Base-by-base conservation (phyloP, 352 stramenopile genomes). In the Globisporangium nodosum region DNA sequence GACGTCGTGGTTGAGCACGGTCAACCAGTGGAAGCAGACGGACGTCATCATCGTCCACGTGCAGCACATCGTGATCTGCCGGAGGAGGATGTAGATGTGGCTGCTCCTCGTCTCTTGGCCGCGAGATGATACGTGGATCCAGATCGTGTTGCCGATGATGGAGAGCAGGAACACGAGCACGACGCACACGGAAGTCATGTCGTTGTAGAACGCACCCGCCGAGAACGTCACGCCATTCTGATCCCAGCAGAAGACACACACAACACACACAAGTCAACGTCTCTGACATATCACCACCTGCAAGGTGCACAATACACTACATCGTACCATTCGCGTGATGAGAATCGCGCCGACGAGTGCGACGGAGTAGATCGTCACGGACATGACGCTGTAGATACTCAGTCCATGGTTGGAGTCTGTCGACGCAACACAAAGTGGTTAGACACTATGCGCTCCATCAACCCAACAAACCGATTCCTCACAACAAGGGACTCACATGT, bases 351-450 rank as follows among this genome's bases (percentile, higher is more conserved):
- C 84, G 46, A 84, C 84, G 31, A 93, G 70, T 42, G 74, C 79
- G 27, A 93, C 78, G 24, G 84, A 70, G 54, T 87, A 93, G 48
- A 93, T 88, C 39, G 80, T 90, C 51, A 93, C 78, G 0, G 84
- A 93, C 79, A 93, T 90, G 40, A 93, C 84, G 51, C 81, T 91
- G 67, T 91, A 93, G n/a, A 91, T 79, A 67, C 84, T 93, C 30
- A 93, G 42, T 4, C 74, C 83, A 45, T 83, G 81, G 52, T 83
- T 83, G 1, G 71, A 81, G 43, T 78, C 76, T 87, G 47, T 37
- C 15, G 20, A 55, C 49, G 54, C 45, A 50, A 6, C 55, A 3
- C 51, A 27, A 53, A 40, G 24, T 11, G 9, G 49, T 71, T 69
- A 43, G 59, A 50, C 3, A 33, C 56, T 21, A 4, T 27, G n/a